Base-by-base conservation (phyloP, 352 stramenopile genomes). In the Pythium pyrilobum region DNA sequence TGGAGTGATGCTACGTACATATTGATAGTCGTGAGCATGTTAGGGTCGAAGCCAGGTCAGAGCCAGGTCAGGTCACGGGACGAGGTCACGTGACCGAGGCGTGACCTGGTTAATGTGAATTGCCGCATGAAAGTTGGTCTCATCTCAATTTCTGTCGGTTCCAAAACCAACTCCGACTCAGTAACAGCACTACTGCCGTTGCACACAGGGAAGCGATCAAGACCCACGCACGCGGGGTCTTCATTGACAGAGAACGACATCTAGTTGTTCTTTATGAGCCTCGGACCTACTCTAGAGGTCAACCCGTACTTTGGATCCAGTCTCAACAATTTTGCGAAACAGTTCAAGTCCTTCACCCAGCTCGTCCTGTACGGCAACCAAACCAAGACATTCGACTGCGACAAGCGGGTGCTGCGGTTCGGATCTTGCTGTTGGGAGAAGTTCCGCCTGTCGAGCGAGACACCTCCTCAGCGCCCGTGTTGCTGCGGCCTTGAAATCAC, bases 371-470 rank as follows among this genome's bases (percentile, higher is more conserved):
- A 51, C 43, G 43, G 28, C 16, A 51, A 39, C 43, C 28, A 51
- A 24, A 18, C 6, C 6, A 29, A 11, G 8, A 40, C 43, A 11
- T 2, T 1, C 9, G 43, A 51, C 15, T 51, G 43, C 12, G 43
- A 51, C 5, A 51, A 51, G 31, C 27, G 28, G 1, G 43, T 25
- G 27, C 1, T 51, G 2, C 13, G 43, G 2, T 51, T 51, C 13
- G 43, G 43, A 13, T 20, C 27, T 6, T 51, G 43, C 29, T 51
- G 43, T n/a, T 51, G 43, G 43, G 43, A 32, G 24, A 51, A 51
- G 28, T 31, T 39, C 31, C 9, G 18, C 8, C 8, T 36, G 31
- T 8, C 8, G 15, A 15, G 8, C 15, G 9, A 8, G 15, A 15
- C 4, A 8, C 23, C 4, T 33, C 27, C 27, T 6, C 8, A 18